Evolutionary conservation across 192 early-diverging fungal genomes (phyloP), one percentile per base, ranked within the genome.

Genomic region (Rhizoclosmatium sp.): DNA sequence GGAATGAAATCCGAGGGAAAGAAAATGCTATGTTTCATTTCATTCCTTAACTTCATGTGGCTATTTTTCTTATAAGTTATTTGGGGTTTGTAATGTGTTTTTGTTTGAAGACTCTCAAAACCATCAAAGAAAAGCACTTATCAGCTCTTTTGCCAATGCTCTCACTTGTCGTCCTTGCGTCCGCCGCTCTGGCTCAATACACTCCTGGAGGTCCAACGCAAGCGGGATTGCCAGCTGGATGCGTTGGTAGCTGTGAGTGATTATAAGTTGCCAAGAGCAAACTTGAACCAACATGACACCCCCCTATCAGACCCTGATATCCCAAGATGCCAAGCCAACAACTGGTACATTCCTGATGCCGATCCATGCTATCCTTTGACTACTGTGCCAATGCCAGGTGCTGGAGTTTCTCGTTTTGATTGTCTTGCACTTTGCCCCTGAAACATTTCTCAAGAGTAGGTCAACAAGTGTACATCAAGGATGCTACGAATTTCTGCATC

Each of bases 401-500:
- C 12, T 39, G 16, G 12, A 10, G 31, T 65, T 31, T 10, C 64
- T 23, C 16, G 12, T 65, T 65, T 10, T 65, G 21, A 58, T 58
- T n/a, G 56, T 16, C 56, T 58, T 58, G 14, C 21, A 31, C 31
- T 31, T 31, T 31, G 31, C 31, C 21, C 21, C 12, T 58, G 14
- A n/a, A 58, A 58, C 21, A 58, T 65, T 65, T 65, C 40, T 14
- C 40, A 10, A 1, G 64, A 65, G 2, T n/a, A 59, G 71, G 73
- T 19, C 73, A 75, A 46, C 73, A 75, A 75, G 73, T 75, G 1
- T 78, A 68, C 47, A 78, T 78, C 44, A 12, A 66, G 39, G 76
- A 68, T 14, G 41, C 10, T 44, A 12, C 44, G 42, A 83, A 83
- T 59, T 83, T 83, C 56, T 83, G 82, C 67, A 80, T 83, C 65